phyloP scores from a whole-genome alignment of 306 rosid genomes.

The Malus sylvestris region DNA sequence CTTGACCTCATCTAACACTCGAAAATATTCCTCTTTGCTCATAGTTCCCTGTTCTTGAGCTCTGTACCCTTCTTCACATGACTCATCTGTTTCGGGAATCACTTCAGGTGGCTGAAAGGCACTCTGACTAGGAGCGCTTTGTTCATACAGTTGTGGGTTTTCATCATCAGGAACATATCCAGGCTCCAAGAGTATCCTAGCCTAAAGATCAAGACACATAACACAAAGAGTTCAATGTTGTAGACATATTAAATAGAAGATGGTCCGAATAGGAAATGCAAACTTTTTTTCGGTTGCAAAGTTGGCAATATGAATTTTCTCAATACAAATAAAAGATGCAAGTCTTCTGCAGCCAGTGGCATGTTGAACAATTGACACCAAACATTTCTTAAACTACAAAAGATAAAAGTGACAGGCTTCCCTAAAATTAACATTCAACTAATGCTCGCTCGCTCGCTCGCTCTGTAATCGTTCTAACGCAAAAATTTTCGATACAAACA shows the following conservation, averaged over 20 bases:
- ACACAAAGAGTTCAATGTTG: background rate
- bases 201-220: conserved; percentile 39
- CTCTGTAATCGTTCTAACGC: background rate
- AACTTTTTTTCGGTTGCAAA: too few species aligned
- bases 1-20: conserved; percentile 69
- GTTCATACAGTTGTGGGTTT: conserved; percentile 30
- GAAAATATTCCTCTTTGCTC: conserved; percentile 62
- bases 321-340: background rate
- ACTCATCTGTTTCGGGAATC: conserved; percentile 22
- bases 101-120: conserved; percentile 24
- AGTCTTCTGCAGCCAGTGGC: background rate
- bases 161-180: conserved; percentile 39
- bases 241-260: background rate
- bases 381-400: background rate
- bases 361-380: background rate
- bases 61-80: conserved; percentile 25
- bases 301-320: background rate
- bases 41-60: conserved; percentile 32
- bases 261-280: background rate
- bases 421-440: background rate
- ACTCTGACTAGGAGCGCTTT: conserved; percentile 23
- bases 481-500: background rate
- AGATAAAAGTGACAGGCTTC: background rate
- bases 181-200: conserved; percentile 66
- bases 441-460: too few species aligned